Conservation (phyloP, 1,139 yeast species). For the Geotrichum phurueaensis region DNA sequence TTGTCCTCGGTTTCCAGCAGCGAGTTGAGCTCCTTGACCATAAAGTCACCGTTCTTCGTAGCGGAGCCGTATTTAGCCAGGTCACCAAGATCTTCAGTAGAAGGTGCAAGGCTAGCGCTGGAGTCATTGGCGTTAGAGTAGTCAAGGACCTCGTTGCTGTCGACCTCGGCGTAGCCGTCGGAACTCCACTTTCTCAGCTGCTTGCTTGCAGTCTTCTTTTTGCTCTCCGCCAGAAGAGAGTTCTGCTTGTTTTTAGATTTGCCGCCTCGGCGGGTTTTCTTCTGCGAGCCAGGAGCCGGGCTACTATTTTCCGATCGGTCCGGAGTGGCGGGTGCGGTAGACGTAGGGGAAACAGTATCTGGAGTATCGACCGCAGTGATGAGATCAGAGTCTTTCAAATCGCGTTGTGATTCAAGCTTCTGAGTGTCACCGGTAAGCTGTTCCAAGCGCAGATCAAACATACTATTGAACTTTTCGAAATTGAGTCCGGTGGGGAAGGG, state of each 20-base stretch:
- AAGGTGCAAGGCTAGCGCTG: conserved; percentile 15
- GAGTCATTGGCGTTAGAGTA: conserved; percentile 38
- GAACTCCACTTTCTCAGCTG: conserved; percentile 44
- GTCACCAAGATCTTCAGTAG: conserved; percentile 38
- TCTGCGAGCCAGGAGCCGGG: conserved; percentile 10
- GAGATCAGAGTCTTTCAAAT: not conserved
- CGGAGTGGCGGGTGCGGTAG: conserved; percentile 10
- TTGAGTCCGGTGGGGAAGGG: conserved; percentile 24
- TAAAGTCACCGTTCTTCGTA: conserved; percentile 44
- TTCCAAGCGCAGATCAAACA: conserved; percentile 33
- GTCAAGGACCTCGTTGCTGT: conserved; percentile 40
- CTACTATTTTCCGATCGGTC: conserved; percentile 10
- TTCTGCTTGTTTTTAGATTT: conserved; percentile 22
- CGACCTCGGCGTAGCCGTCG: conserved; percentile 45
- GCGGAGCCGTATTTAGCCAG: conserved; percentile 44
- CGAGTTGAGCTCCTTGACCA: conserved; percentile 38
- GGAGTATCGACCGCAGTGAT: not conserved
- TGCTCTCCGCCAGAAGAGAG: conserved; percentile 19
- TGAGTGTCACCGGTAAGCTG: conserved; percentile 23
- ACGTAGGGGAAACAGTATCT: conserved; percentile 5
- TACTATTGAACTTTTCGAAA: conserved; percentile 30
- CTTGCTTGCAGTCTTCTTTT: conserved; percentile 31
- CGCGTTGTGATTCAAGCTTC: not conserved
- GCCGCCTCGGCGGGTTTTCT: conserved; percentile 16
- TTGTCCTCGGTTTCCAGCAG: conserved; percentile 31